Base-by-base conservation (phyloP, 2,329 filamentous ascomycete species). In the Epichloe sp. region DNA sequence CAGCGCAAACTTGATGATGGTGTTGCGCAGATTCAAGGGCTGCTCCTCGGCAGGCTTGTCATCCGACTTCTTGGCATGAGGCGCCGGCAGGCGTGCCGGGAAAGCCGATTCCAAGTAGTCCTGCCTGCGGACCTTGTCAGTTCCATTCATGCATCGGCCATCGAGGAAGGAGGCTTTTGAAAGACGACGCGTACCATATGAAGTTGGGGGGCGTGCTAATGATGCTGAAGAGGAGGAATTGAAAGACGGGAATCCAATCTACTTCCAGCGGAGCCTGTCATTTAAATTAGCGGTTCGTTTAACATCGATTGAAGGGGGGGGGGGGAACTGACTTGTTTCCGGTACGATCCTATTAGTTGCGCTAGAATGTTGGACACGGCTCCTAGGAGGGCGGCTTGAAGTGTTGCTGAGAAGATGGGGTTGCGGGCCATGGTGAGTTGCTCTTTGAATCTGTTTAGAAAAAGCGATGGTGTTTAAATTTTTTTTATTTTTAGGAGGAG, bases 181-280 rank as follows among this genome's bases (percentile, higher is more conserved):
- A 15, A 15, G 26, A 21, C 12, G 34, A 14, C 8, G 65, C 69
- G 58, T 65, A 81, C 89, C 88, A 95, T 59, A 87, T 63, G 62
- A 88, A 87, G 68, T 96, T 96, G 44, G 86, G 86, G 89, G 89
- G 88, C 41, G 83, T 85, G 65, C 77, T 83, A 53, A 95, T 63
- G 36, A 86, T 62, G 56, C 83, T 79, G 71, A 84, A 95, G 49
- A 88, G 62, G 48, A 86, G 69, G 67, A 94, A 95, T 63, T 89
- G 86, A 58, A 89, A 69, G 43, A 95, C 74, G 4, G 85, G 80
- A 5, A 77, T 68, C 67, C 76, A 75, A 66, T 89, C 79, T 58
- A 94, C 71, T 36, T 51, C 41, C 4, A 44, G 15, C 3, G 52
- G 14, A 12, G 36, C 43, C 52, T 53, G 15, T 23, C n/a, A 6